phyloP scores from a whole-genome alignment of 441 rosid species.

The Populus hybrid region DNA sequence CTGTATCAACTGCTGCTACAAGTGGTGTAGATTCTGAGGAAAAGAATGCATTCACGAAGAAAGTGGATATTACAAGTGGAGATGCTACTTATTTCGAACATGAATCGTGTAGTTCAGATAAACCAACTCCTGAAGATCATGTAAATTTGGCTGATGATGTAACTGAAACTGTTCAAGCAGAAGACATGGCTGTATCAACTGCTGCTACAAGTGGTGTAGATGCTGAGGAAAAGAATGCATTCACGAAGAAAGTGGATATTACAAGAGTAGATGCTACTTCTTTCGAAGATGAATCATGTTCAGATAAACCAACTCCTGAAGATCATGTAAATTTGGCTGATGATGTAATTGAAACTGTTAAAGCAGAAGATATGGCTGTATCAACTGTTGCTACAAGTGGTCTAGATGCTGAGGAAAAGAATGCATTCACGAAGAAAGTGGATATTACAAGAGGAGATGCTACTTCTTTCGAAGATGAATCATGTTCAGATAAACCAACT shows the following conservation, averaged over 20 bases:
- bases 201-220: no score
- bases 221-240: no score
- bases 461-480: no score
- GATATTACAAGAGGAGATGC: no score
- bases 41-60: conserved; percentile 10
- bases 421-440: no score
- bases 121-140: conserved; percentile 31
- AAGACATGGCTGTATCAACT: no score
- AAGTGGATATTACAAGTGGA: conserved; percentile 21
- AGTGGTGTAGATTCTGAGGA: conserved; percentile 13
- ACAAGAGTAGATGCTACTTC: no score
- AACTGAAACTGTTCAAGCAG: no score
- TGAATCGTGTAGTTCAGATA: conserved; percentile 23
- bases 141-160: conserved; percentile 28
- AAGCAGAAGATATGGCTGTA: background rate
- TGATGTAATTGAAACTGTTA: background rate
- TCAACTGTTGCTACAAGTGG: background rate
- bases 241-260: no score
- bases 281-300: no score
- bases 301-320: conserved; percentile 11
- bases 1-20: no score
- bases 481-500: conserved; percentile 11
- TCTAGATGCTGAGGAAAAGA: background rate
- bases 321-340: no score
- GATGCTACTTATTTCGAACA: conserved; percentile 25